Base-by-base conservation (phyloP, 106 monocot species). In the Iris macrosiphon region DNA sequence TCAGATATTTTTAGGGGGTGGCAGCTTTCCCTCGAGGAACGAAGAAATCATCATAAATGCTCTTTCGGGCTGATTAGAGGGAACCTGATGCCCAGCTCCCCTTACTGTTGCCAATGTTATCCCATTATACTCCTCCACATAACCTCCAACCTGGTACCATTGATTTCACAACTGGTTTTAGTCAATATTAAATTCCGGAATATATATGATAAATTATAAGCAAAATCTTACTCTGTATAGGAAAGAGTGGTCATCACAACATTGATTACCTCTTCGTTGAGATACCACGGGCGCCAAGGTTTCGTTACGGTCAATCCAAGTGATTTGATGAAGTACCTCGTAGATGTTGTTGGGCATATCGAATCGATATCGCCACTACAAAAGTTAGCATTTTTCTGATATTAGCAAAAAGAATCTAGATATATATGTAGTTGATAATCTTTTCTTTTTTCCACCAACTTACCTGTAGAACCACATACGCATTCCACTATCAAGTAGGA, bases 61-160 rank as follows among this genome's bases (percentile, higher is more conserved):
- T 33, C 69, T 60, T 10, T 61, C 52, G 4, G 69, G 69, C 17
- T 69, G 69, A 26, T 39, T 42, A 10, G 20, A 52, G n/a, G 69
- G 69, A 15, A 69, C 69, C 19, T 30, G 12, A 18, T 69, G 69
- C 1, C 69, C 60, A 20, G 69, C 48, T 17, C 69, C 69, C 39
- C 69, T 49, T 16, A 69, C 69, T 20, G 69, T 69, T 2, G 45
- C 61, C 9, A 70, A 38, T 25, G 62, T 55, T 16, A 70, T n/a
- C 9, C 70, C 60, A 22, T 52, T 53, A 31, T 70, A 70, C 8
- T 32, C 61, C 21, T 61, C 50, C 0, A 70, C 70, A 70, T 70
- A 70, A 8, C 70, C 70, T 20, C 61, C 70, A 23, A 70, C 70
- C 70, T 70, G 34, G 1, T 29, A 46, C 30, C 21, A 32, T 15